Conservation (phyloP, 805 yeast genomes). For the Metschnikowia anglica region DNA sequence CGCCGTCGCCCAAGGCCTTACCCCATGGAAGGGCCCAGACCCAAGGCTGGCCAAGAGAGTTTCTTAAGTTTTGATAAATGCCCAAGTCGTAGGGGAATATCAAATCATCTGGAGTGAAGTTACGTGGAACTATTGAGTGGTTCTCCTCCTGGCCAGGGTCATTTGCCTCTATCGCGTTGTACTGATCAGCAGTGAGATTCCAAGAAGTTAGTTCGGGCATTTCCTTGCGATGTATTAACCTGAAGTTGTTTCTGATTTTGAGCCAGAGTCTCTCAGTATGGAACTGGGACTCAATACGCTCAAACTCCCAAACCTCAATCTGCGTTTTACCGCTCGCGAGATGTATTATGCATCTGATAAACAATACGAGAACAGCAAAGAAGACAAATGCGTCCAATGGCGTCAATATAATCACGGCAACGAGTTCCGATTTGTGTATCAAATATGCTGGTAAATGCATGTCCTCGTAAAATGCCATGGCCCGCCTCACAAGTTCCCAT, state of each 20-base stretch:
- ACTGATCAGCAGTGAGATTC: slow-evolving; percentile 29
- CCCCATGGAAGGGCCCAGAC: slow-evolving; percentile 76
- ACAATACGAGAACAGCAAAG: slow-evolving; percentile 56
- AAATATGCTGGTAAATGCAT: slow-evolving; percentile 57
- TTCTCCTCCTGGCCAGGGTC: neutral
- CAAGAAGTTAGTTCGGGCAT: slow-evolving; percentile 51
- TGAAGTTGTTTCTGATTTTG: slow-evolving; percentile 46
- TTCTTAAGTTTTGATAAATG: slow-evolving; percentile 49
- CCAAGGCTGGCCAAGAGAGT: slow-evolving; percentile 61
- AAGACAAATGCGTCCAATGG: slow-evolving; percentile 61
- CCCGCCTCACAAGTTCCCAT: slow-evolving; percentile 41
- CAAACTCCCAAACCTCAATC: slow-evolving; percentile 91
- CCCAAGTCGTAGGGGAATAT: slow-evolving; percentile 86
- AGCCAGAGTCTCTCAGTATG: slow-evolving; percentile 55
- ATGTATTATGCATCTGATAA: slow-evolving; percentile 59
- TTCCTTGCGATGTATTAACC: slow-evolving; percentile 36
- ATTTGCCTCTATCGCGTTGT: slow-evolving; percentile 1
- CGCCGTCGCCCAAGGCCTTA: slow-evolving; percentile 59
- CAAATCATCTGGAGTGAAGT: slow-evolving; percentile 58
- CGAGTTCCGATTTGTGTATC: slow-evolving; percentile 50
- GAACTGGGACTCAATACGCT: slow-evolving; percentile 69
- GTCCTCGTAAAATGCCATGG: slow-evolving; percentile 44
- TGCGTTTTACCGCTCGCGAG: slow-evolving; percentile 74
- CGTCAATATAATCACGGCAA: slow-evolving; percentile 52
- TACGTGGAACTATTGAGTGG: slow-evolving; percentile 27